These are phyloP conservation scores for Penicillium odoratum DNA, from an alignment of 495 filamentous ascomycete species.

Conservation along the genomic window DNA sequence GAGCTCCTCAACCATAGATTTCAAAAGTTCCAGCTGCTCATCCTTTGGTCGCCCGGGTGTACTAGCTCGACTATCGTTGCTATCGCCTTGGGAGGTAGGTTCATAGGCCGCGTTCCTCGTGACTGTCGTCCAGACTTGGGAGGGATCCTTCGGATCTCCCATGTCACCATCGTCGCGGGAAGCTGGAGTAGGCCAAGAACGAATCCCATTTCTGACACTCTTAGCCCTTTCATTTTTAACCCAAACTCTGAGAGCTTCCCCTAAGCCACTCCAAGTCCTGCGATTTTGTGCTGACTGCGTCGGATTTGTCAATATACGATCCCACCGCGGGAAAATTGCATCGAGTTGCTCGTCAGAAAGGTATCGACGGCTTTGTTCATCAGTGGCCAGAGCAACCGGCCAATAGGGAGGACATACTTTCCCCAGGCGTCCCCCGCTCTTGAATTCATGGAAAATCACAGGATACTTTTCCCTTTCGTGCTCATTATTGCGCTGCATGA, in stretches of 20 bases:
- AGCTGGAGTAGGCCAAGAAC: background rate
- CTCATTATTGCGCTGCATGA: background rate
- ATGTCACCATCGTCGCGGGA: background rate
- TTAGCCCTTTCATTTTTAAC: background rate
- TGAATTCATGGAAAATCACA: background rate
- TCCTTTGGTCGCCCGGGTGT: no score
- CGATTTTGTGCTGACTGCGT: no score
- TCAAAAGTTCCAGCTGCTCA: no score
- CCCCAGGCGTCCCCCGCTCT: no score
- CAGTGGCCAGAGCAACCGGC: slow-evolving; percentile 9
- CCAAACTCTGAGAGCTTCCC: background rate
- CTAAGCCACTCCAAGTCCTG: no score
- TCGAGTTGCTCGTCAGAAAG: slow-evolving; percentile 4
- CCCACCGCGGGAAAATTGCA: slow-evolving; percentile 1
- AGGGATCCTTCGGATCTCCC: background rate
- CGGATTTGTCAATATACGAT: background rate
- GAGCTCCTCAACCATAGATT: no score
- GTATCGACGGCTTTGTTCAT: slow-evolving; percentile 1
- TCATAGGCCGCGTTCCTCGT: no score
- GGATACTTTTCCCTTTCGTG: background rate
- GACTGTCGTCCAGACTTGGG: background rate
- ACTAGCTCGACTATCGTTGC: no score
- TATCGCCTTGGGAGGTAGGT: no score
- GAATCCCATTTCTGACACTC: background rate
- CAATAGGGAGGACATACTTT: slow-evolving; percentile 3